Conservation (phyloP, 305 asterid species). For the Stenogyne calaminthoides region DNA sequence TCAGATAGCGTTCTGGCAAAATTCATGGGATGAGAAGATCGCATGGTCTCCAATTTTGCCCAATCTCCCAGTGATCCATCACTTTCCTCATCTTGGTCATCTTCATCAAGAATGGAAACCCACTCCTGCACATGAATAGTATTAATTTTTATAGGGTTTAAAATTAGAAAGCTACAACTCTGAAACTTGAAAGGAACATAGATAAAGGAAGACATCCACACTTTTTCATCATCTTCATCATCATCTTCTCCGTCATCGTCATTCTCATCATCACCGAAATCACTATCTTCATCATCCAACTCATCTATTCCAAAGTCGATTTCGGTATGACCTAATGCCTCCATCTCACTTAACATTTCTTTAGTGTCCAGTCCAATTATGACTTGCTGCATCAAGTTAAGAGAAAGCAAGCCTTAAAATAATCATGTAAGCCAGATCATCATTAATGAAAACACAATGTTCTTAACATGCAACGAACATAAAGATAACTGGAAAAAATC, state of each 20-base stretch:
- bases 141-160: conserved; percentile 22
- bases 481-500: neutral
- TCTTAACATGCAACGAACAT: conserved; percentile 16
- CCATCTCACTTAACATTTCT: conserved; percentile 82
- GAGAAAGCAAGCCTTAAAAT: conserved; percentile 35
- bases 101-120: conserved; percentile 84
- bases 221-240: conserved; percentile 50
- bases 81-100: conserved; percentile 69
- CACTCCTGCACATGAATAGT: conserved; percentile 65
- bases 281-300: conserved; percentile 68
- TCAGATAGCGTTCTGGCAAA: conserved; percentile 85
- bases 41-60: conserved; percentile 97
- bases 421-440: conserved; percentile 16
- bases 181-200: conserved; percentile 21
- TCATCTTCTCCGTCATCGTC: conserved; percentile 52
- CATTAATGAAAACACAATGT: neutral
- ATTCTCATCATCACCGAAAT: conserved; percentile 62
- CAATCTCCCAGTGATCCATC: conserved; percentile 90
- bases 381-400: conserved; percentile 77
- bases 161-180: conserved; percentile 20
- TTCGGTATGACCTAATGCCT: conserved; percentile 70
- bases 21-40: conserved; percentile 92
- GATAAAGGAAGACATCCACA: conserved; percentile 31
- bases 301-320: conserved; percentile 67
- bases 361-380: conserved; percentile 86